These are phyloP conservation scores for Crassisporium funariophilum DNA, from an alignment of 768 basidiomycete genomes.

Conservation along the genomic window DNA sequence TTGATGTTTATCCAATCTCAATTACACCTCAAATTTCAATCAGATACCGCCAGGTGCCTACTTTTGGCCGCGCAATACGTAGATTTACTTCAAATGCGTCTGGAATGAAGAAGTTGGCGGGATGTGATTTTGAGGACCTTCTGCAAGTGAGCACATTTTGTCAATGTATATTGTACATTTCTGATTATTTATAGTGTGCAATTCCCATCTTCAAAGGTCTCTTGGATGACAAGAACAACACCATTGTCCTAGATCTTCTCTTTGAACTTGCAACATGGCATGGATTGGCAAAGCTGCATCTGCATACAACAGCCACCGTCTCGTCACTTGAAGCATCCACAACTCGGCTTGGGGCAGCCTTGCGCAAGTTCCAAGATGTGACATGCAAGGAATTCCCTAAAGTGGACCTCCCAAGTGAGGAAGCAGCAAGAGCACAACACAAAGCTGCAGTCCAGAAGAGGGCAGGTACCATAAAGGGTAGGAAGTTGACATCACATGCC, in stretches of 20 bases:
- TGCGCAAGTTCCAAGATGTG: slow-evolving; percentile 22
- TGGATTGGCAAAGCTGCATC: slow-evolving; percentile 28
- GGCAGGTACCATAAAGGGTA: neutral
- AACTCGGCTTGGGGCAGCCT: slow-evolving; percentile 17
- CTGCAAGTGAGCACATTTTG: slow-evolving; percentile 28
- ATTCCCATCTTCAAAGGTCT: slow-evolving; percentile 16
- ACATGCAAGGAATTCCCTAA: slow-evolving; percentile 26
- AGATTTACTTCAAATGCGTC: slow-evolving; percentile 29
- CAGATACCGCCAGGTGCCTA: slow-evolving; percentile 21
- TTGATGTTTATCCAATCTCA: neutral
- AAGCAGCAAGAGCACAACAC: slow-evolving; percentile 17
- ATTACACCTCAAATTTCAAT: slow-evolving; percentile 1
- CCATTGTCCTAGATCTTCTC: slow-evolving; percentile 23
- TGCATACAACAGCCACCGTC: slow-evolving; percentile 24
- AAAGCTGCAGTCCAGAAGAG: neutral
- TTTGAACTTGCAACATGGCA: slow-evolving; percentile 32
- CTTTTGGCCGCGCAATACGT: slow-evolving; percentile 27
- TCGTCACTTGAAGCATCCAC: slow-evolving; percentile 13
- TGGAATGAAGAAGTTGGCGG: slow-evolving; percentile 29
- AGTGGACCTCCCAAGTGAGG: slow-evolving; percentile 30
- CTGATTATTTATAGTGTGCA: slow-evolving; percentile 11
- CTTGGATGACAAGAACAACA: slow-evolving; percentile 5
- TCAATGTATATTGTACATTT: neutral
- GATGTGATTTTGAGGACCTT: slow-evolving; percentile 35
- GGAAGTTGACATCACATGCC: neutral